These are phyloP conservation scores for Hordeum pubiflorum DNA, from an alignment of 202 grass and related monocot genomes.

Conservation along the genomic window DNA sequence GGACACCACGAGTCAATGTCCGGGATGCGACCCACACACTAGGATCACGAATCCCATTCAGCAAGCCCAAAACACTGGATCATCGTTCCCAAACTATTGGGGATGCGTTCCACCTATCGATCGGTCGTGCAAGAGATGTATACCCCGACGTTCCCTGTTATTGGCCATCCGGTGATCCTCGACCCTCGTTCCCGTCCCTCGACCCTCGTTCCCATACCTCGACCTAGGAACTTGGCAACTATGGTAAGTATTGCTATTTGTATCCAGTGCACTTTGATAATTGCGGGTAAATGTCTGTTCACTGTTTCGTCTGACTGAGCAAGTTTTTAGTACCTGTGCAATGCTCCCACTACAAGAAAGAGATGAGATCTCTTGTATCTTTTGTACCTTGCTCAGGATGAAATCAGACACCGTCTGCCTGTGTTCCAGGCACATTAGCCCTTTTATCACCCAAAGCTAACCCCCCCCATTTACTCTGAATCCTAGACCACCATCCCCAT, in stretches of 20 bases:
- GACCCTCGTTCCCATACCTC: too few species aligned
- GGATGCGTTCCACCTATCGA: too few species aligned
- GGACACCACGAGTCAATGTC: not conserved
- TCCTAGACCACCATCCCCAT: not conserved
- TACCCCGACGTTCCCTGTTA: too few species aligned
- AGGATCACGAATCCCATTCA: not conserved
- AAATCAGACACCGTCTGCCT: not conserved
- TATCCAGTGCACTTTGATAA: not conserved
- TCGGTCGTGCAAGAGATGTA: too few species aligned
- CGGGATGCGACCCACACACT: not conserved
- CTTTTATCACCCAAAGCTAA: not conserved
- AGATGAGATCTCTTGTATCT: slow-evolving; percentile 4
- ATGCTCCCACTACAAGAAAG: not conserved
- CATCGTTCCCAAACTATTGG: too few species aligned
- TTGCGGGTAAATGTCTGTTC: not conserved
- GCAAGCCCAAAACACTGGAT: not conserved
- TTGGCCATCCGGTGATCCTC: too few species aligned
- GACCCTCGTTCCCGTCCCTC: too few species aligned
- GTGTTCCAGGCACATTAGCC: not conserved
- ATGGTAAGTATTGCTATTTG: not conserved
- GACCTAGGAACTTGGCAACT: too few species aligned
- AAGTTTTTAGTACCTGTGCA: slow-evolving; percentile 11
- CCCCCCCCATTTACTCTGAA: not conserved
- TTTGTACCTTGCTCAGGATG: not conserved
- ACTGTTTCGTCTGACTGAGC: not conserved